Evolutionary conservation across 139 green algal species (phyloP).

Genomic region (Coccomyxa sp.): DNA sequence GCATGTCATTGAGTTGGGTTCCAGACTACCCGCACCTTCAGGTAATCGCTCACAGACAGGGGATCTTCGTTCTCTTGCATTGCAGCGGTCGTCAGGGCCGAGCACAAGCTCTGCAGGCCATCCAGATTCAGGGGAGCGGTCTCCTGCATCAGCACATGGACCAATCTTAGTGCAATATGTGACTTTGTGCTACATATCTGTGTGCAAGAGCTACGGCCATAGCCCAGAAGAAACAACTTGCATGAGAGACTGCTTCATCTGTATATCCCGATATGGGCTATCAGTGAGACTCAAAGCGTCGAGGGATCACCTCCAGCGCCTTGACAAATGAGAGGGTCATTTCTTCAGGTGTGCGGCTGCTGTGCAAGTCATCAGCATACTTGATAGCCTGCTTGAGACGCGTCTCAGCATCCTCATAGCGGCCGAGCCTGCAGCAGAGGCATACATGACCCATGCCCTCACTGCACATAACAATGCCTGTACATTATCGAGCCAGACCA

Average conservation of each 20-base stretch:
- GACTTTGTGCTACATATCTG: background rate
- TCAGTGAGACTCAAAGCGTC: no score
- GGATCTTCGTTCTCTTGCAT: background rate
- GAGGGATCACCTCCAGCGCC: background rate
- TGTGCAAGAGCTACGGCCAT: background rate
- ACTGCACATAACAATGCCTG: no score
- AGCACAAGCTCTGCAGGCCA: background rate
- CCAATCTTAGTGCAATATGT: background rate
- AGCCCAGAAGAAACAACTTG: background rate
- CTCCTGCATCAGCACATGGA: background rate
- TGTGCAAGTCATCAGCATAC: no score
- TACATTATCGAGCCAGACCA: background rate
- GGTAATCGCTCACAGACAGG: background rate
- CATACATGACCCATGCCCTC: no score
- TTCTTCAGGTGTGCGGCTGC: background rate
- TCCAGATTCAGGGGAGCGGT: background rate
- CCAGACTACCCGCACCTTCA: background rate
- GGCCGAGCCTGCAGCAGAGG: background rate
- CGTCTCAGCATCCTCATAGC: slow-evolving; percentile 1
- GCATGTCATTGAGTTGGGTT: background rate
- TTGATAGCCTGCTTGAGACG: background rate
- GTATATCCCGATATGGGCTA: no score
- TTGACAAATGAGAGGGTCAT: background rate
- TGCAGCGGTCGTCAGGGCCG: background rate
- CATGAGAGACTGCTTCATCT: no score